phyloP scores from a whole-genome alignment of 805 yeast species.

The Naumovozyma dairenensis region DNA sequence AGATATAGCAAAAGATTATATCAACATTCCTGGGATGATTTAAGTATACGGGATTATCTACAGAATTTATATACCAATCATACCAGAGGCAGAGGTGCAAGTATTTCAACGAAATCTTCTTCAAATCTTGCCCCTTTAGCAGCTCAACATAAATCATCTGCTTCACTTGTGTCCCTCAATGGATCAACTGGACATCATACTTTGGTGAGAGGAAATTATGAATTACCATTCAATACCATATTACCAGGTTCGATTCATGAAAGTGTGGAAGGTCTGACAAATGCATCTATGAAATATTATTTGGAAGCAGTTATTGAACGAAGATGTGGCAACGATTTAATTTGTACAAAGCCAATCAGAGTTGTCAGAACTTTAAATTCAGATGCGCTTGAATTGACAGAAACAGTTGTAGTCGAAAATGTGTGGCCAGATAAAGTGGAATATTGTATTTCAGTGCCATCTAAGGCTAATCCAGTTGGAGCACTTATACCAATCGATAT shows the following conservation, averaged over 20 bases:
- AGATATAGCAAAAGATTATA: conserved; percentile 53
- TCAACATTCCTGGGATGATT: conserved; percentile 71
- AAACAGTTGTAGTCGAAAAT: conserved; percentile 88
- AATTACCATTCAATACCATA: conserved; percentile 77
- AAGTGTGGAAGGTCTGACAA: conserved; percentile 81
- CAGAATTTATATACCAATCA: conserved; percentile 24
- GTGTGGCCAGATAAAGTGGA: conserved; percentile 94
- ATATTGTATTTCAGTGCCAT: conserved; percentile 76
- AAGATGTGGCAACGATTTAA: conserved; percentile 55
- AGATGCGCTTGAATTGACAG: conserved; percentile 79
- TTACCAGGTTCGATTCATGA: conserved; percentile 81
- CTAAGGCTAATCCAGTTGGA: conserved; percentile 86
- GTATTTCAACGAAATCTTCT: conserved; percentile 12
- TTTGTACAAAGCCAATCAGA: conserved; percentile 62
- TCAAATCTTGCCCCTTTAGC: not conserved
- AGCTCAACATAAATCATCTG: conserved; percentile 10
- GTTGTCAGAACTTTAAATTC: conserved; percentile 80
- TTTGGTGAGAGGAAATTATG: conserved; percentile 70
- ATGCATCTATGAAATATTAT: conserved; percentile 63
- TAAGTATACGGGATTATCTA: conserved; percentile 40
- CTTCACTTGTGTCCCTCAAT: conserved; percentile 25
- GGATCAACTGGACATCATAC: conserved; percentile 28
- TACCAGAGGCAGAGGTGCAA: conserved; percentile 15
- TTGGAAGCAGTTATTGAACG: conserved; percentile 75
- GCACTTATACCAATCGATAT: conserved; percentile 62